These are phyloP conservation scores for Prunus armeniaca DNA, from an alignment of 306 rosid genomes.

Conservation along the genomic window DNA sequence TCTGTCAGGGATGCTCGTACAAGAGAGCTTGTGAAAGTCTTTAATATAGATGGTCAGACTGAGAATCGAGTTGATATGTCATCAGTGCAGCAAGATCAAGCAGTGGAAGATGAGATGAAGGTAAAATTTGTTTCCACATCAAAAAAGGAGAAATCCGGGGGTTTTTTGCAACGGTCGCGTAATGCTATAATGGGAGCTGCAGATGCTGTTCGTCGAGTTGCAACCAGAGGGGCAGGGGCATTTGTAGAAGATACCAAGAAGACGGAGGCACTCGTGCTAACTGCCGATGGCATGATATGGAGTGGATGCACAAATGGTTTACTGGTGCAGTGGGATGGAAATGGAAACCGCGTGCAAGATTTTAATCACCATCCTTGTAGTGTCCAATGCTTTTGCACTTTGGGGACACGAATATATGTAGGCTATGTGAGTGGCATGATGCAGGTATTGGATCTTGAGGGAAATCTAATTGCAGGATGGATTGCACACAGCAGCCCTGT, in stretches of 20 bases:
- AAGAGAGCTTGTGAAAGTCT: slow-evolving; percentile 86
- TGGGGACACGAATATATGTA: slow-evolving; percentile 67
- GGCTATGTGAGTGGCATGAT: slow-evolving; percentile 87
- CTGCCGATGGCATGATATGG: slow-evolving; percentile 91
- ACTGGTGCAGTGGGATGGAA: slow-evolving; percentile 90
- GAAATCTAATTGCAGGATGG: slow-evolving; percentile 82
- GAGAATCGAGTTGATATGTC: slow-evolving; percentile 87
- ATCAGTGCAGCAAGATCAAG: slow-evolving; percentile 73
- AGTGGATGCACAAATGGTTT: slow-evolving; percentile 94
- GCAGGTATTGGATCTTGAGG: slow-evolving; percentile 86
- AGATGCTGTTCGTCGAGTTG: slow-evolving; percentile 95
- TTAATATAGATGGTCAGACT: slow-evolving; percentile 80
- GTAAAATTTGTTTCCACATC: slow-evolving; percentile 69
- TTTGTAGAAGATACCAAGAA: slow-evolving; percentile 80
- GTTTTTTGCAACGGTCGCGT: slow-evolving; percentile 87
- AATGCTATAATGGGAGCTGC: slow-evolving; percentile 98
- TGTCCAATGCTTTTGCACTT: slow-evolving; percentile 81
- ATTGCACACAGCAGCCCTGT: slow-evolving; percentile 92
- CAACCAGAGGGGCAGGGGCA: slow-evolving; percentile 92
- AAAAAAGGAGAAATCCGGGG: slow-evolving; percentile 86
- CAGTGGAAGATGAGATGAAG: slow-evolving; percentile 79
- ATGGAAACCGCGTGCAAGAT: slow-evolving; percentile 80
- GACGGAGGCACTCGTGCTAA: slow-evolving; percentile 68
- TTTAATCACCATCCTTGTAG: slow-evolving; percentile 68
- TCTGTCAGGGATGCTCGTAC: slow-evolving; percentile 85